phyloP scores from a whole-genome alignment of 805 yeast genomes.

The Blastobotrys muscicola region DNA sequence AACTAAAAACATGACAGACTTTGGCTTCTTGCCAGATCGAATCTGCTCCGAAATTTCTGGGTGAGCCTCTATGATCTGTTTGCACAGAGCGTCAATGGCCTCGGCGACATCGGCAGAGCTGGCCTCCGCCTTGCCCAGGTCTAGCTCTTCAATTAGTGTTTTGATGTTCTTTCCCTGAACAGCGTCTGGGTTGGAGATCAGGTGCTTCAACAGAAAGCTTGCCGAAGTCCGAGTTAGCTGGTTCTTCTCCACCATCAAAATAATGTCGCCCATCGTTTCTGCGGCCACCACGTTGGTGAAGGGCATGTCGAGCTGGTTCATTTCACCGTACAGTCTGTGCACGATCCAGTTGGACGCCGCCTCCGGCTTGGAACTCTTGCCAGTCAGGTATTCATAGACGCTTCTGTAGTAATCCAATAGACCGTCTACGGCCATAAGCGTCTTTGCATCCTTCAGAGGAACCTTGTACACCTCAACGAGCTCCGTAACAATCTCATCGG shows the following conservation, averaged over 20 bases:
- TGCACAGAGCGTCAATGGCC: constrained; percentile 37
- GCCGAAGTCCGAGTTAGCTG: constrained; percentile 61
- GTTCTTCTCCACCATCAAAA: constrained; percentile 37
- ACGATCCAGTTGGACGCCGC: constrained; percentile 66
- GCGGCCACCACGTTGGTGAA: constrained; percentile 30
- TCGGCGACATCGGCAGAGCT: constrained; percentile 23
- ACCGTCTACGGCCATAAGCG: constrained; percentile 44
- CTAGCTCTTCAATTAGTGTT: constrained; percentile 43
- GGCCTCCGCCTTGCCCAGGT: constrained; percentile 30
- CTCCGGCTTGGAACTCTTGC: constrained; percentile 25
- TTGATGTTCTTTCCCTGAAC: constrained; percentile 24
- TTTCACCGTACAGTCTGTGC: constrained; percentile 67
- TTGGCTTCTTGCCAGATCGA: constrained; percentile 44
- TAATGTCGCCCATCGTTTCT: constrained; percentile 42
- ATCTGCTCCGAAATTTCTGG: constrained; percentile 50
- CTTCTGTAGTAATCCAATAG: constrained; percentile 45
- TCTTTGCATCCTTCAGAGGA: constrained; percentile 64
- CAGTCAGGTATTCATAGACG: constrained; percentile 28
- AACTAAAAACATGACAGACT: constrained; percentile 64
- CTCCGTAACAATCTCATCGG: constrained; percentile 45
- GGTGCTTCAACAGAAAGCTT: constrained; percentile 50
- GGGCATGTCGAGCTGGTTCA: constrained; percentile 39
- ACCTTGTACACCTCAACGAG: constrained; percentile 48
- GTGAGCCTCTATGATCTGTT: constrained; percentile 36
- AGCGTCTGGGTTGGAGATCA: constrained; percentile 42